Conservation (phyloP, 148 eudicot genomes). For the Spergularia marina region DNA sequence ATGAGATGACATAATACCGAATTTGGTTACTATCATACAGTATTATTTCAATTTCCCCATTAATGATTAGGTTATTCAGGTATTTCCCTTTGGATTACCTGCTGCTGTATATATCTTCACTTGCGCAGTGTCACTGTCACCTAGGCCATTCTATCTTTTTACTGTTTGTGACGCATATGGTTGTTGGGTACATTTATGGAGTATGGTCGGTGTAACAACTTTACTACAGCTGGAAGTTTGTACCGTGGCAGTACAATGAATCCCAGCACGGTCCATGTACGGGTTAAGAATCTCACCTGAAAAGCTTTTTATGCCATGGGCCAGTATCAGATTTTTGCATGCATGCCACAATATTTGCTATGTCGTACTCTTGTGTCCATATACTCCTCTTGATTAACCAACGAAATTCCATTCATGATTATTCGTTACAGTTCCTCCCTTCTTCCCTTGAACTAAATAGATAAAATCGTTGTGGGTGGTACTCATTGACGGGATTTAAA, state of each 20-base stretch:
- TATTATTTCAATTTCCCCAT: too few species aligned
- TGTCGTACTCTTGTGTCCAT: neutral
- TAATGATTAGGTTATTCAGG: too few species aligned
- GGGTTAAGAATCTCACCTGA: conserved; percentile 20
- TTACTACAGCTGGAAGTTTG: conserved; percentile 17
- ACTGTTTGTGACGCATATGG: conserved; percentile 17
- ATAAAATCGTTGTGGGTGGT: too few species aligned
- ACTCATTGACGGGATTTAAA: too few species aligned
- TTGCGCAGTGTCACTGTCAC: neutral
- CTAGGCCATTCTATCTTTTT: conserved; percentile 3
- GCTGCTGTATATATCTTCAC: too few species aligned
- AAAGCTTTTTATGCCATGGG: neutral
- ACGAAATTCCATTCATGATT: neutral
- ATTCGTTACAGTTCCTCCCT: neutral
- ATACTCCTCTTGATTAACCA: neutral
- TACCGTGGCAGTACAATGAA: conserved; percentile 20
- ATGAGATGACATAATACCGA: too few species aligned
- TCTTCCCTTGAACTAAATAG: too few species aligned
- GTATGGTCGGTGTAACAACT: conserved; percentile 24
- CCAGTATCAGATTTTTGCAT: neutral
- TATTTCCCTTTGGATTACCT: too few species aligned
- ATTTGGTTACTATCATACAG: too few species aligned
- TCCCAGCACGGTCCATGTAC: conserved; percentile 20
- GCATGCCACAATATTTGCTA: neutral
- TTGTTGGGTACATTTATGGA: conserved; percentile 22